These are phyloP conservation scores for Acmispon strigosus DNA, from an alignment of 306 rosid species.

Conservation along the genomic window DNA sequence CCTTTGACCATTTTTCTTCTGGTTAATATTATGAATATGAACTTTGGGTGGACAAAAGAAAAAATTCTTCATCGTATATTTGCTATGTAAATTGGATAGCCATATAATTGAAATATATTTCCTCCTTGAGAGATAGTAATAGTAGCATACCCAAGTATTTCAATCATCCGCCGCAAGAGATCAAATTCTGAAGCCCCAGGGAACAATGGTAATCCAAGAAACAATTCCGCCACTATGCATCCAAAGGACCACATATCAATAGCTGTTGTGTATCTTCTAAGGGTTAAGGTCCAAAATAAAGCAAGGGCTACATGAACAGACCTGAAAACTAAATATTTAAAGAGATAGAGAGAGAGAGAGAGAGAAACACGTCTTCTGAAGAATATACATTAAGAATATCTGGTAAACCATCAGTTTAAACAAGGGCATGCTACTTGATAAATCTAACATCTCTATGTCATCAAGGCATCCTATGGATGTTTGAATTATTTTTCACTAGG, in stretches of 20 bases:
- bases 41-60: neutral
- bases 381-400: neutral
- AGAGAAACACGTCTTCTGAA: neutral
- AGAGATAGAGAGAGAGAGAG: neutral
- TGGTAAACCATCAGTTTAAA: conserved; percentile 7
- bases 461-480: neutral
- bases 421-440: neutral
- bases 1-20: neutral
- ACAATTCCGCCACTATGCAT: conserved; percentile 97
- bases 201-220: conserved; percentile 91
- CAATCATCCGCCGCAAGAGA: conserved; percentile 86
- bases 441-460: conserved; percentile 5
- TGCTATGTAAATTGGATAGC: conserved; percentile 10
- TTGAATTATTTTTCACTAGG: neutral
- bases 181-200: conserved; percentile 99
- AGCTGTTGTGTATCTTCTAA: conserved; percentile 79
- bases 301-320: neutral
- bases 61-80: conserved; percentile 1
- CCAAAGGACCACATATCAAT: conserved; percentile 99
- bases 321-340: conserved; percentile 1
- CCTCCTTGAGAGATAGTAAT: conserved; percentile 13
- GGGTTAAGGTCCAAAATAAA: conserved; percentile 42
- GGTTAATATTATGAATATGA: neutral
- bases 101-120: neutral
- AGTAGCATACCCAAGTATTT: conserved; percentile 83